phyloP scores from a whole-genome alignment of 2,329 filamentous ascomycete species.

The Colletotrichum melonis region DNA sequence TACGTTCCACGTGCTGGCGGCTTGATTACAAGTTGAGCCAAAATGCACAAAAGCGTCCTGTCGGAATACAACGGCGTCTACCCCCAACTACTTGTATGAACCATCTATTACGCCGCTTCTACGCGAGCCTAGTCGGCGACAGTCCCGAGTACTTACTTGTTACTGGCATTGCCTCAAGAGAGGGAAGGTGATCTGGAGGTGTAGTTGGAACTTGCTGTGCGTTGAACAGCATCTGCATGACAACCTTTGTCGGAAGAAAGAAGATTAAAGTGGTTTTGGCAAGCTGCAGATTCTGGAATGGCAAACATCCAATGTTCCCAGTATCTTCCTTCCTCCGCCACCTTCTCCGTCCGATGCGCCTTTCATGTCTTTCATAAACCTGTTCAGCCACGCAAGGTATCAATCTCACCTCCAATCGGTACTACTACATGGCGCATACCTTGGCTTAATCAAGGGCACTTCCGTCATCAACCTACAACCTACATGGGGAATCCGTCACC shows the following conservation, averaged over 20 bases:
- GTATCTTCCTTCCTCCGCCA: constrained; percentile 1
- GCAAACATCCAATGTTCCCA: not conserved
- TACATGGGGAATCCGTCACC: not conserved
- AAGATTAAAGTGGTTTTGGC: not conserved
- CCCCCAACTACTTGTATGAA: constrained; percentile 1
- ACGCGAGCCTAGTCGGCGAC: constrained; percentile 1
- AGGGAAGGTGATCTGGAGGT: not conserved
- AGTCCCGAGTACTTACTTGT: not conserved
- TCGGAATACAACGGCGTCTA: not conserved
- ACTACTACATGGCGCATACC: constrained; percentile 8
- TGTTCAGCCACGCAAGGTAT: constrained; percentile 17
- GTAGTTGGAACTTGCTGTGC: not conserved
- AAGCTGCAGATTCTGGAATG: constrained; percentile 9
- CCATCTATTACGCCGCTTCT: not conserved
- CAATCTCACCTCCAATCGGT: constrained; percentile 5
- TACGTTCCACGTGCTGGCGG: not conserved
- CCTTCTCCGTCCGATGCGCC: not conserved
- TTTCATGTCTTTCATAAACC: constrained; percentile 1
- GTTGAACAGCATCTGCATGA: not conserved
- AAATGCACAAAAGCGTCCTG: not conserved
- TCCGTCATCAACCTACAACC: not conserved
- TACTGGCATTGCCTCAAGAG: not conserved
- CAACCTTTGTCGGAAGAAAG: not conserved
- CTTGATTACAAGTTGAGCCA: not conserved
- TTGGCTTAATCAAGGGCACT: not conserved